A percentile compares a stretch with the other conserved stretches of the same genome.
phyloP scores from a whole-genome alignment of 768 basidiomycete species.

The Leccinellum albellum region DNA sequence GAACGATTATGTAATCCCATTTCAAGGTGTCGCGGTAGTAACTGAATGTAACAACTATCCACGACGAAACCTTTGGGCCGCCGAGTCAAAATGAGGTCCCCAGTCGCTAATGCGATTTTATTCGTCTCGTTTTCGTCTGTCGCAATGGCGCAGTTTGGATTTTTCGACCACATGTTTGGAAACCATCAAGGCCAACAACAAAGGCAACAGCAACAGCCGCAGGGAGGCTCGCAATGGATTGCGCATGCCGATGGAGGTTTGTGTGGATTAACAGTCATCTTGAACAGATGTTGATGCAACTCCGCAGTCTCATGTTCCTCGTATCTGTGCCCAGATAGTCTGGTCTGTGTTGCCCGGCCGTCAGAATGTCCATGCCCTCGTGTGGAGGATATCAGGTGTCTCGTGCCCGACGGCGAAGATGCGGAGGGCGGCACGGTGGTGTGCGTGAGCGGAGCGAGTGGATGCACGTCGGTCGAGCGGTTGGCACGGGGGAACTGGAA shows the following conservation, averaged over 20 bases:
- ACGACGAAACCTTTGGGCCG: neutral
- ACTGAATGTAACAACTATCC: neutral
- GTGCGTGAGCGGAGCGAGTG: conserved; percentile 63
- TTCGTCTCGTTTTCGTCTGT: conserved; percentile 27
- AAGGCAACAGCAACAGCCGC: conserved; percentile 41
- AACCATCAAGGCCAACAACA: conserved; percentile 48
- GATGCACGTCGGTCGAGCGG: conserved; percentile 59
- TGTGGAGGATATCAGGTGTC: conserved; percentile 71
- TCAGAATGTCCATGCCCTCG: conserved; percentile 78
- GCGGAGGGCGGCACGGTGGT: conserved; percentile 56
- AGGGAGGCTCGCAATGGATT: conserved; percentile 59
- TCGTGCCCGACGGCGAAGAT: conserved; percentile 58
- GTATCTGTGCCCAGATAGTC: conserved; percentile 73
- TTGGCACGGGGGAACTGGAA: conserved; percentile 27
- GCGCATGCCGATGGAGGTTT: conserved; percentile 62
- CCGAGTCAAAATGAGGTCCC: conserved; percentile 14
- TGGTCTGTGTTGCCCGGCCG: conserved; percentile 53
- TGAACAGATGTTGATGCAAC: neutral
- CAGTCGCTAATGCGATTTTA: conserved; percentile 7
- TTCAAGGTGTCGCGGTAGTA: neutral
- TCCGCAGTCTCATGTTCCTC: conserved; percentile 63
- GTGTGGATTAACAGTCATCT: conserved; percentile 15
- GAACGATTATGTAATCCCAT: conserved; percentile 2
- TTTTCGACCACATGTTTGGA: conserved; percentile 78
- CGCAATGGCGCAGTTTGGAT: conserved; percentile 66